A percentile compares a stretch with the other conserved stretches of the same genome.
These are phyloP conservation scores for Rhodofomes roseus DNA, from an alignment of 1,284 basidiomycete genomes.

Conservation along the genomic window DNA sequence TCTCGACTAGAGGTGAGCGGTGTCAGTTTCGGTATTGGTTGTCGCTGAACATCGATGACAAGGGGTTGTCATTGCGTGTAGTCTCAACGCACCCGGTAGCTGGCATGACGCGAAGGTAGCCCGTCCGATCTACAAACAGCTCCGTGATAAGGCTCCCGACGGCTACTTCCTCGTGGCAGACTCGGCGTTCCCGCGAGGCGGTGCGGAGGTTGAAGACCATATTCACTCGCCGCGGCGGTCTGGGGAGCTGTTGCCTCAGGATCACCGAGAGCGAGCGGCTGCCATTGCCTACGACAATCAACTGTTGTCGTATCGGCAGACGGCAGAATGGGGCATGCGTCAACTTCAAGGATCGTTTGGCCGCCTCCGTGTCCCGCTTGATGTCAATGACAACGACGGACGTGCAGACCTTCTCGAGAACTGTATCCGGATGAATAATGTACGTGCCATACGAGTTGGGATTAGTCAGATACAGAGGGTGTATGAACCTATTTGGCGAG, in stretches of 20 bases:
- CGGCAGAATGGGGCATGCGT: constrained; percentile 44
- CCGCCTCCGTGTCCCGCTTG: constrained; percentile 33
- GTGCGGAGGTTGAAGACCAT: constrained; percentile 22
- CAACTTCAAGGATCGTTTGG: constrained; percentile 40
- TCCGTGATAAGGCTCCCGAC: constrained; percentile 29
- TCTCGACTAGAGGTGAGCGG: constrained; percentile 29
- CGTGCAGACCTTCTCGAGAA: constrained; percentile 30
- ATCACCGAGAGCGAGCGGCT: constrained; percentile 13
- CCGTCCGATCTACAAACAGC: constrained; percentile 33
- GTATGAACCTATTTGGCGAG: constrained; percentile 33
- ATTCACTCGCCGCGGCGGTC: constrained; percentile 41
- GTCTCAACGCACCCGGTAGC: constrained; percentile 41
- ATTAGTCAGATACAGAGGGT: constrained; percentile 37
- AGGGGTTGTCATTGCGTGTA: constrained; percentile 30
- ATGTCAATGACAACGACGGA: constrained; percentile 24
- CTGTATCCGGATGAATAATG: constrained; percentile 28
- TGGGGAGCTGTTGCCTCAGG: constrained; percentile 26
- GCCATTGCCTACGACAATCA: neutral
- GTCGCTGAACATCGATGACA: neutral
- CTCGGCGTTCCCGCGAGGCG: constrained; percentile 39
- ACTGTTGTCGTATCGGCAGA: constrained; percentile 26
- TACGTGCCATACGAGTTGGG: constrained; percentile 29
- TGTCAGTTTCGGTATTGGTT: neutral
- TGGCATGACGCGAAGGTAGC: constrained; percentile 46
- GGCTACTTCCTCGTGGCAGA: constrained; percentile 41